A percentile compares a stretch with the other conserved stretches of the same genome.
phyloP scores from a whole-genome alignment of 1,139 yeast genomes.

The Suhomyces maxii region DNA sequence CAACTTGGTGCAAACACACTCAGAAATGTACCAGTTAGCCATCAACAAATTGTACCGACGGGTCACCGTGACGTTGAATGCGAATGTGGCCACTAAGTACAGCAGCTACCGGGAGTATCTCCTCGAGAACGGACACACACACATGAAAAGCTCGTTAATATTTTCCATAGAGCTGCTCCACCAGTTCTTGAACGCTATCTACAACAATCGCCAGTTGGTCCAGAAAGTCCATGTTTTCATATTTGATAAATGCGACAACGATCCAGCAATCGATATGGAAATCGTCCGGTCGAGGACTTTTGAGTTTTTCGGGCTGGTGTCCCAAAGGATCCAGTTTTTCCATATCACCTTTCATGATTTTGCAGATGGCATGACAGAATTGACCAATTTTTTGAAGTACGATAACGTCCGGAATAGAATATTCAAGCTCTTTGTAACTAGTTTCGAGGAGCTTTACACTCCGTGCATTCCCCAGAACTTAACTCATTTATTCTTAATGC shows the following conservation, averaged over 20 bases:
- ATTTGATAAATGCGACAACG: slow-evolving; percentile 36
- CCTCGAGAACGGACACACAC: slow-evolving; percentile 30
- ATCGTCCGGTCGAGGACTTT: slow-evolving; percentile 26
- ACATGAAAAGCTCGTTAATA: slow-evolving; percentile 36
- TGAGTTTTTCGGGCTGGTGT: slow-evolving; percentile 28
- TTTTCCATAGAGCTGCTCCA: slow-evolving; percentile 20
- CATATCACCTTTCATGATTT: slow-evolving; percentile 39
- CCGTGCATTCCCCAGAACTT: slow-evolving; percentile 32
- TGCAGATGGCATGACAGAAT: slow-evolving; percentile 24
- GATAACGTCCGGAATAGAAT: slow-evolving; percentile 30
- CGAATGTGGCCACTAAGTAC: slow-evolving; percentile 30
- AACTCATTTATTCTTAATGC: slow-evolving; percentile 35
- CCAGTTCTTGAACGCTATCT: slow-evolving; percentile 23
- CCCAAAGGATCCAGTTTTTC: slow-evolving; percentile 29
- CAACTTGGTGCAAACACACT: slow-evolving; percentile 26
- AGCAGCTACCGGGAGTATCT: slow-evolving; percentile 20
- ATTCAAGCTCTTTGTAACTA: slow-evolving; percentile 35
- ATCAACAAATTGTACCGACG: slow-evolving; percentile 29
- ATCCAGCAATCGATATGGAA: slow-evolving; percentile 16
- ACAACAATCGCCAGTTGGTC: slow-evolving; percentile 21
- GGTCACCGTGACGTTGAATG: slow-evolving; percentile 33
- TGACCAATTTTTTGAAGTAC: slow-evolving; percentile 27
- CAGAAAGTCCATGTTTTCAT: slow-evolving; percentile 31
- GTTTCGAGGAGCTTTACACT: slow-evolving; percentile 22
- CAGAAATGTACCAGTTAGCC: slow-evolving; percentile 25